These are phyloP conservation scores for Coprinopsis cinerea DNA, from an alignment of 768 basidiomycete species.

Conservation along the genomic window DNA sequence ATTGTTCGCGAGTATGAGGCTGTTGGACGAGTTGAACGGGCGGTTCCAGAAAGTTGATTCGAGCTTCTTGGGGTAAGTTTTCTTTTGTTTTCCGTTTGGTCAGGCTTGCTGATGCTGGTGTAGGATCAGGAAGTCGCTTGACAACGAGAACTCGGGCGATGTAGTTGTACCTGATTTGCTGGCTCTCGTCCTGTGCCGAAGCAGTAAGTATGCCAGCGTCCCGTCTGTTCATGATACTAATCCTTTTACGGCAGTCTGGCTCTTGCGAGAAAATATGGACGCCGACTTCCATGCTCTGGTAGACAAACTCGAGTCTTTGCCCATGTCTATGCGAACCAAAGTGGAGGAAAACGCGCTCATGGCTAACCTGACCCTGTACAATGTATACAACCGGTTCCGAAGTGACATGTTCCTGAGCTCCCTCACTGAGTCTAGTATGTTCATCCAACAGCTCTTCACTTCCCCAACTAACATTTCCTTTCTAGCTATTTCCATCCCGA, in stretches of 20 bases:
- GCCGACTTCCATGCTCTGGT: slow-evolving; percentile 50
- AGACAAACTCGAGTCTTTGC: slow-evolving; percentile 50
- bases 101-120: not conserved
- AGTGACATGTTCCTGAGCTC: slow-evolving; percentile 89
- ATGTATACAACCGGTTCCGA: slow-evolving; percentile 72
- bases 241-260: slow-evolving; percentile 46
- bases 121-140: slow-evolving; percentile 34
- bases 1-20: slow-evolving; percentile 49
- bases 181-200: slow-evolving; percentile 57
- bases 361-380: slow-evolving; percentile 72
- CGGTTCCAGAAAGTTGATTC: slow-evolving; percentile 50
- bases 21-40: slow-evolving; percentile 58
- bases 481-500: slow-evolving; percentile 76
- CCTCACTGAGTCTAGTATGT: slow-evolving; percentile 77
- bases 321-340: slow-evolving; percentile 52
- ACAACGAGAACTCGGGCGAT: slow-evolving; percentile 28
- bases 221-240: not conserved
- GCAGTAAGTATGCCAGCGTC: slow-evolving; percentile 42
- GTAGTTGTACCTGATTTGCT: slow-evolving; percentile 55
- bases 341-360: slow-evolving; percentile 71
- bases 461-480: not conserved
- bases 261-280: slow-evolving; percentile 51
- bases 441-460: not conserved
- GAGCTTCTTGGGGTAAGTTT: slow-evolving; percentile 35
- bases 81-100: not conserved